Base-by-base conservation (phyloP, 148 eudicot species). In the Chenopodium quinoa region DNA sequence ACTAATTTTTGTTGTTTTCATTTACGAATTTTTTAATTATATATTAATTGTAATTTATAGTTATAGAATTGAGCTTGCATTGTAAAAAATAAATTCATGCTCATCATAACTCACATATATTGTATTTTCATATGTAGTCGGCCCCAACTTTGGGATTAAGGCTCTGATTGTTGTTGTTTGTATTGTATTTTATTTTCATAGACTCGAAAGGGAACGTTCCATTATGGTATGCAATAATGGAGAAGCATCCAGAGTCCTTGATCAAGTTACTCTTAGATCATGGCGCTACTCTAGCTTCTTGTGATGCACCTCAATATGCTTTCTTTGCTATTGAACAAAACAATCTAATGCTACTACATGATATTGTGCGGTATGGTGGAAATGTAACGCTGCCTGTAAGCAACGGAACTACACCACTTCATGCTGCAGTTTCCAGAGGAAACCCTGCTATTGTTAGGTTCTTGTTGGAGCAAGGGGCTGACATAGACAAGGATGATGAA, bases 171-270 rank as follows among this genome's bases (percentile, higher is more conserved):
- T 37, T 37, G 7, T 37, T 37, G 44, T 37, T 5, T 37, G 44
- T 37, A 37, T 37, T 37, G 44, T 37, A 37, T 37, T 27, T 75
- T 22, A 54, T 19, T 9, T 11, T 0, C 85, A 84, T 89, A 94
- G 98, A 94, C 87, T 80, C 84, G 17, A 94, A 93, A 84, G 98
- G 98, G 44, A 88, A 81, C 62, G 93, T 93, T 72, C 97, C 97
- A 22, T 79, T 94, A 29, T 94, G 97, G 98, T 97, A 94, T 60
- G 94, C 95, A 46, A 81, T 94, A 68, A 9, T 87, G 75, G 90
- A 84, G 23, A 76, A 22, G 31, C 94, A 94, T 17, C 20, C 76
- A 27, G 88, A 89, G 27, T 17, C 89, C 16, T 66, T 90, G 44
- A 77, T 87, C 48, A 89, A 88, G 80, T 77, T 90, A 69, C 91